A percentile compares a stretch with the other conserved stretches of the same genome.
Evolutionary conservation across 106 monocot genomes (phyloP).

Genomic region (Hemerocallis citrina): DNA sequence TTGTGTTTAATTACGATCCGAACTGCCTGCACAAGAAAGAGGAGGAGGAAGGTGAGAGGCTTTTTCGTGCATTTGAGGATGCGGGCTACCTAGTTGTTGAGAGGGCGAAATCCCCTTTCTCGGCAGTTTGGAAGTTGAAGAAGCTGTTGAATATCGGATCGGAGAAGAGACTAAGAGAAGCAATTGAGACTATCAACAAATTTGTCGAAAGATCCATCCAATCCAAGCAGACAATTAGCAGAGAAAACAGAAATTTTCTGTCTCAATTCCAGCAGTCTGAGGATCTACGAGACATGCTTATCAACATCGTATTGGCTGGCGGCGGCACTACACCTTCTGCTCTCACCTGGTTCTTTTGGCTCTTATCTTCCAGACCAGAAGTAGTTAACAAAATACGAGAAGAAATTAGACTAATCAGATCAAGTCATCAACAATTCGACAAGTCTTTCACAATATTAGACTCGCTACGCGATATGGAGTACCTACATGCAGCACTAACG

Average conservation of each 20-base stretch:
- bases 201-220: not conserved
- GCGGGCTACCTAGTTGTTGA: not conserved
- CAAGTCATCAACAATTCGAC: too few species aligned
- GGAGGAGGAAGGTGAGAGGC: not conserved
- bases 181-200: not conserved
- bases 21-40: not conserved
- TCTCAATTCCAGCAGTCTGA: too few species aligned
- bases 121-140: not conserved
- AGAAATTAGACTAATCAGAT: conserved; percentile 12
- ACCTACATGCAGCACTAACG: conserved; percentile 33
- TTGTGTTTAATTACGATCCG: not conserved
- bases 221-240: too few species aligned
- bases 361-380: conserved; percentile 11
- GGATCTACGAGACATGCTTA: conserved; percentile 1
- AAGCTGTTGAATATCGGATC: not conserved
- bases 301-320: conserved; percentile 38
- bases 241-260: too few species aligned
- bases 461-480: conserved; percentile 30
- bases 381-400: conserved; percentile 22
- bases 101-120: not conserved
- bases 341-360: conserved; percentile 52
- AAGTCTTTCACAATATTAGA: conserved; percentile 1
- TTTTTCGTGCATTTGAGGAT: not conserved
- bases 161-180: not conserved
- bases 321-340: conserved; percentile 41